Percentiles rank a stretch among this genome's conserved stretches.
Evolutionary conservation across 441 rosid species (phyloP).

Genomic region (Populus hybrid): DNA sequence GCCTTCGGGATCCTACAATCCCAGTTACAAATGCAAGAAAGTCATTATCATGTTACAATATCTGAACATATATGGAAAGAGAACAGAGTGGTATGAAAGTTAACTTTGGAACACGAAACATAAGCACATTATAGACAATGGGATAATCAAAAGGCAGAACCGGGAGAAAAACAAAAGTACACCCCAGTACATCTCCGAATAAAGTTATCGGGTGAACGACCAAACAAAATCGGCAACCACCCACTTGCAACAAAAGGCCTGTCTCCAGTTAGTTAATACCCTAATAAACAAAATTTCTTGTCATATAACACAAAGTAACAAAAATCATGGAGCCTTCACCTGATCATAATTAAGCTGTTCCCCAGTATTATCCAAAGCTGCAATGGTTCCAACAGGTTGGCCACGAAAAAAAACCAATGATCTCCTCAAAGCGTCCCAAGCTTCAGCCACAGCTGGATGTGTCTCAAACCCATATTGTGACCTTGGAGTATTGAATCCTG

Average conservation of each 20-base stretch:
- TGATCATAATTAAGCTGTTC: constrained; percentile 89
- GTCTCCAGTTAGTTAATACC: not conserved
- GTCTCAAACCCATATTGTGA: constrained; percentile 41
- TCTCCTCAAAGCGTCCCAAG: constrained; percentile 74
- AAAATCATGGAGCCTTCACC: constrained; percentile 30
- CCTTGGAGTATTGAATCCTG: constrained; percentile 61
- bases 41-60: not conserved
- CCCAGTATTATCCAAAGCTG: constrained; percentile 74
- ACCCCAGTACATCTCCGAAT: not conserved
- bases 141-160: not conserved
- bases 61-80: not conserved
- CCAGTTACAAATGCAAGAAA: not conserved
- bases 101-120: not conserved
- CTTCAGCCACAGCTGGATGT: constrained; percentile 70
- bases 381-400: constrained; percentile 86
- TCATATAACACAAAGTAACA: not conserved
- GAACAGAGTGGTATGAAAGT: not conserved
- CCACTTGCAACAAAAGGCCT: not conserved
- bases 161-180: not conserved
- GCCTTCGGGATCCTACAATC: not conserved
- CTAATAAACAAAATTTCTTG: not conserved
- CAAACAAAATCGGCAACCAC: not conserved
- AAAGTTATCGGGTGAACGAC: not conserved
- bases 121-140: not conserved
- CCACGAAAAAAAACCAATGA: constrained; percentile 71